Percentiles rank a stretch among this genome's conserved stretches.
Conservation (phyloP, 495 filamentous ascomycete species). For the Xylaria palmicola region DNA sequence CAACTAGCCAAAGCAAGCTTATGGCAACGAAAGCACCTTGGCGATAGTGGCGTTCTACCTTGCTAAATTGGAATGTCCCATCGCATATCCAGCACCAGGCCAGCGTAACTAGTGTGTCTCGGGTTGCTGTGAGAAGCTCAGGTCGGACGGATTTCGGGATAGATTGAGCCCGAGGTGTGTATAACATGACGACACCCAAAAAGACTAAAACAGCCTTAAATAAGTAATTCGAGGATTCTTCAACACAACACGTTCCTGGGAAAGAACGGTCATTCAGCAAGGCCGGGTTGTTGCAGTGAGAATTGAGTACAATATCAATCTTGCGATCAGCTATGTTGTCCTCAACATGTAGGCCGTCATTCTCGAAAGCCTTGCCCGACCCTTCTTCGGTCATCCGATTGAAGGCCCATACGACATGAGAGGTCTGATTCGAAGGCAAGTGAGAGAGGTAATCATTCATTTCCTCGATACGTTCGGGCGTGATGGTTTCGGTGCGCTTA, state of each 20-base stretch:
- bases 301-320: conserved; percentile 57
- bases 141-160: conserved; percentile 13
- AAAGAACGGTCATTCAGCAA: conserved; percentile 43
- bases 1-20: conserved; percentile 30
- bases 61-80: conserved; percentile 55
- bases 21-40: conserved; percentile 39
- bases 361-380: conserved; percentile 38
- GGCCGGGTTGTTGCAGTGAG: conserved; percentile 54
- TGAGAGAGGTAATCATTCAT: conserved; percentile 58
- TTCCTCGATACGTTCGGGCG: conserved; percentile 47
- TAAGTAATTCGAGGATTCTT: conserved; percentile 34
- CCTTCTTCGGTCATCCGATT: conserved; percentile 40
- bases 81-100: conserved; percentile 57
- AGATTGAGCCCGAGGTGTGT: conserved; percentile 11
- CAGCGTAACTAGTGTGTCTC: conserved; percentile 39
- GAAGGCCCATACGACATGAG: conserved; percentile 55
- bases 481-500: conserved; percentile 47
- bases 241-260: conserved; percentile 59
- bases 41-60: conserved; percentile 53
- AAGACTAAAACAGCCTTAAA: conserved; percentile 35
- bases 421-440: conserved; percentile 35
- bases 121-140: not conserved
- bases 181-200: conserved; percentile 23
- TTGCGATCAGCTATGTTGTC: conserved; percentile 46
- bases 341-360: conserved; percentile 54